Evolutionary conservation across 2,329 filamentous ascomycete genomes (phyloP).

Genomic region (Ustulina deusta): DNA sequence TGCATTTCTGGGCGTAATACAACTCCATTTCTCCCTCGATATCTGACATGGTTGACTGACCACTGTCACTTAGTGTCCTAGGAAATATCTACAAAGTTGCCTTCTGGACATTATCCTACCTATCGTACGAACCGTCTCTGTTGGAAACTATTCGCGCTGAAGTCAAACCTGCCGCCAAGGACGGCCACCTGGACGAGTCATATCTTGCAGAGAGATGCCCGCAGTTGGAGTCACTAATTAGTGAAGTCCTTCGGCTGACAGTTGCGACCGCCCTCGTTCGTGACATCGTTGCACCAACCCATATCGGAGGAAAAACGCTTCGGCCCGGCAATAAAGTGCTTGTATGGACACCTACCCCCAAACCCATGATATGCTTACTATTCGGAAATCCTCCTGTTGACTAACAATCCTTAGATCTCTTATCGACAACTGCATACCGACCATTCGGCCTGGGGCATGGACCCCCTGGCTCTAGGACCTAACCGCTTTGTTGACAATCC

Average conservation of each 20-base stretch:
- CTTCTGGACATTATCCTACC: background rate
- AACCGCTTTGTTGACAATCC: background rate
- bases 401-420: background rate
- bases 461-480: background rate
- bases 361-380: no score
- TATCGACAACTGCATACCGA: background rate
- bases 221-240: background rate
- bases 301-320: background rate
- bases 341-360: background rate
- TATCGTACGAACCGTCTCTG: background rate
- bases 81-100: constrained; percentile 8
- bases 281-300: background rate
- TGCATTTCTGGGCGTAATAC: constrained; percentile 4
- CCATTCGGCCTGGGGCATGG: background rate
- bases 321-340: background rate
- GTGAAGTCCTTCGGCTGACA: background rate
- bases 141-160: background rate
- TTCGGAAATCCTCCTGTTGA: no score
- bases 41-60: no score
- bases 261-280: background rate
- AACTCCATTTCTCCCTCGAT: background rate
- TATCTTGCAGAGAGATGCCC: constrained; percentile 1
- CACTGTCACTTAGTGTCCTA: background rate
- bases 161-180: background rate
- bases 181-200: background rate